Conservation (phyloP, 2,329 filamentous ascomycete species). For the Verticillium nubilum region DNA sequence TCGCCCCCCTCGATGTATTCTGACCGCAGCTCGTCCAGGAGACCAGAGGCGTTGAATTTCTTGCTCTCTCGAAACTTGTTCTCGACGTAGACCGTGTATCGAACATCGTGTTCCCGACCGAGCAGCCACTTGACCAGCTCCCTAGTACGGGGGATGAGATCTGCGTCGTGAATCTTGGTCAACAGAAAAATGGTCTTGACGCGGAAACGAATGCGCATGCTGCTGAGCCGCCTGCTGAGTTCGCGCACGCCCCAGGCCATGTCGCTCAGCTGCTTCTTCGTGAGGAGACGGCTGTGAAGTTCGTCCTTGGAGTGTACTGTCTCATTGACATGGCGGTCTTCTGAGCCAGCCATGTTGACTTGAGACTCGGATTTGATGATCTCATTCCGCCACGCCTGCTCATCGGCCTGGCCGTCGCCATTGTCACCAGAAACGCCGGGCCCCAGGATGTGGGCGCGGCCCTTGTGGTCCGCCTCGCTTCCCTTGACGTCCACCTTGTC, state of each 20-base stretch:
- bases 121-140: constrained; percentile 79
- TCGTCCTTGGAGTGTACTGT: constrained; percentile 12
- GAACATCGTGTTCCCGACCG: constrained; percentile 57
- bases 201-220: constrained; percentile 74
- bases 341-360: constrained; percentile 25
- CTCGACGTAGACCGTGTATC: constrained; percentile 80
- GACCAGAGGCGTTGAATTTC: constrained; percentile 65
- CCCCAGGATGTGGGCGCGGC: constrained; percentile 53
- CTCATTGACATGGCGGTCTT: constrained; percentile 19
- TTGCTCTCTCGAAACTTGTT: constrained; percentile 65
- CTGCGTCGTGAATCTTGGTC: constrained; percentile 85
- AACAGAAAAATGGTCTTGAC: constrained; percentile 82
- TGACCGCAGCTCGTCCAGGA: constrained; percentile 56
- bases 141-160: constrained; percentile 70
- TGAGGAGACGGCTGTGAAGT: constrained; percentile 68
- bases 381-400: constrained; percentile 47
- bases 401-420: constrained; percentile 48
- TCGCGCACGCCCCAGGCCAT: constrained; percentile 97
- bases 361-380: constrained; percentile 38
- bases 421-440: constrained; percentile 36
- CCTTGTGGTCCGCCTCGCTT: constrained; percentile 48
- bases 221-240: constrained; percentile 78
- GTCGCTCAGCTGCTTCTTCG: constrained; percentile 89
- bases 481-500: constrained; percentile 29
- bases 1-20: constrained; percentile 33